A percentile compares a stretch with the other conserved stretches of the same genome.
Conservation (phyloP, 208 protist species). For the Crithidia thermophila region DNA sequence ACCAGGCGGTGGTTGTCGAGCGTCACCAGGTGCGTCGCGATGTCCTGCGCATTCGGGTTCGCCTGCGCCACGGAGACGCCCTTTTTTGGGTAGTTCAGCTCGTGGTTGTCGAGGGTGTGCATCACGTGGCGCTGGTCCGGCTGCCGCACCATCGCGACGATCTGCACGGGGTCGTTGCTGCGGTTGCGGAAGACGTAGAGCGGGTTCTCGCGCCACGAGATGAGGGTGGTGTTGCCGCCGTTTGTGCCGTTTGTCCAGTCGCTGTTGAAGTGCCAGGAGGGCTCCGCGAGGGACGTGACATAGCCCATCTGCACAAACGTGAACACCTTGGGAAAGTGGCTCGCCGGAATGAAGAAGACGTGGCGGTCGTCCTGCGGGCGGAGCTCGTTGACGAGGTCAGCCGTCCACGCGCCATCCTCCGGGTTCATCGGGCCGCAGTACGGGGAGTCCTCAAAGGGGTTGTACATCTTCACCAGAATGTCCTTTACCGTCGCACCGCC, state of each 20-base stretch:
- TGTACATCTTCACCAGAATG: constrained; percentile 65
- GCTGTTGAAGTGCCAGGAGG: constrained; percentile 65
- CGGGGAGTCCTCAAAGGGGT: constrained; percentile 41
- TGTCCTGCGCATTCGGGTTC: constrained; percentile 37
- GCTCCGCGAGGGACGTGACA: constrained; percentile 43
- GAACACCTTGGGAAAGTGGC: constrained; percentile 51
- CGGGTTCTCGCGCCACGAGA: constrained; percentile 77
- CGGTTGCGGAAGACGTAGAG: constrained; percentile 64
- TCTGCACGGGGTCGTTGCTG: constrained; percentile 39
- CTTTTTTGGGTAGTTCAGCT: constrained; percentile 69
- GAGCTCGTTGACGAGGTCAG: no score
- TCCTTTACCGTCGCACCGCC: constrained; percentile 33
- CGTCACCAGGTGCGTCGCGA: constrained; percentile 79
- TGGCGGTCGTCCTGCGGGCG: constrained; percentile 29
- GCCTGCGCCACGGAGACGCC: constrained; percentile 64
- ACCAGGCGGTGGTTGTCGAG: constrained; percentile 78
- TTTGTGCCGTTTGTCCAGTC: constrained; percentile 70
- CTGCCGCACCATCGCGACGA: constrained; percentile 71
- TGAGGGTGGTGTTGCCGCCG: constrained; percentile 68
- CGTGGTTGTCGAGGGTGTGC: constrained; percentile 53
- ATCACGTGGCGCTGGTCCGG: constrained; percentile 72
- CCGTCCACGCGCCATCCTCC: constrained; percentile 53
- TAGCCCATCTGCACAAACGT: constrained; percentile 49
- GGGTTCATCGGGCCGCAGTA: constrained; percentile 67
- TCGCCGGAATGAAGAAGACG: constrained; percentile 62